Percentiles rank a stretch among this genome's conserved stretches.
phyloP scores from a whole-genome alignment of 106 monocot genomes.

The Dendrobium chrysotoxum region DNA sequence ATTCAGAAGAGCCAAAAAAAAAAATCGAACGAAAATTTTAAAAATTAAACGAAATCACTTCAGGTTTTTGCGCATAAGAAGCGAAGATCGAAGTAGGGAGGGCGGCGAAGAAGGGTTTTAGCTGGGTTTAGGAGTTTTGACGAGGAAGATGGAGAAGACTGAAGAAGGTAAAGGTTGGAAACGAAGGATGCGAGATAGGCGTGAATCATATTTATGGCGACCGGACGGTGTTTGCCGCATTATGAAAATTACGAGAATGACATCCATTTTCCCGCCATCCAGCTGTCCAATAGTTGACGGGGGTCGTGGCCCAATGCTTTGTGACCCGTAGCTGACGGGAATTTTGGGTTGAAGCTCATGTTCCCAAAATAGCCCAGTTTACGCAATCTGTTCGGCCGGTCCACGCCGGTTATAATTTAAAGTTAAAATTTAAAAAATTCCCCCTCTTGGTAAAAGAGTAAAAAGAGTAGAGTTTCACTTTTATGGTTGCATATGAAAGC shows the following conservation, averaged over 20 bases:
- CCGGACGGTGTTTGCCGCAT: background rate
- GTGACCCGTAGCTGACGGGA: background rate
- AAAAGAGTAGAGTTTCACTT: too few species aligned
- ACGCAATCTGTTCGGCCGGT: too few species aligned
- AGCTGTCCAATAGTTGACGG: background rate
- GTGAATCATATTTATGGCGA: background rate
- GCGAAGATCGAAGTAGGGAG: too few species aligned
- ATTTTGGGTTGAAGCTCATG: too few species aligned
- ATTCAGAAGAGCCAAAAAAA: background rate
- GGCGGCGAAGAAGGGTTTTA: background rate
- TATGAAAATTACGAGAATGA: background rate
- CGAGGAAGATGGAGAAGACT: background rate
- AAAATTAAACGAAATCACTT: background rate
- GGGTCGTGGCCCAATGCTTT: background rate
- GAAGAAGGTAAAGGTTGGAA: background rate
- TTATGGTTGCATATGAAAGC: too few species aligned
- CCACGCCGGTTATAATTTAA: too few species aligned
- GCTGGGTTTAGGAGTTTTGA: background rate
- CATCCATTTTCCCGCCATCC: conserved; percentile 7
- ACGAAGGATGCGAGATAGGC: background rate
- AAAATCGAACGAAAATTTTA: background rate
- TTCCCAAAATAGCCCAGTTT: too few species aligned
- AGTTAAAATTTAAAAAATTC: too few species aligned
- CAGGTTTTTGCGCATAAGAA: background rate
- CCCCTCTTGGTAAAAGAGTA: too few species aligned